Percentiles rank a stretch among this genome's conserved stretches.
phyloP scores from a whole-genome alignment of 2,329 filamentous ascomycete species.

The Mycosphaerella sp. region DNA sequence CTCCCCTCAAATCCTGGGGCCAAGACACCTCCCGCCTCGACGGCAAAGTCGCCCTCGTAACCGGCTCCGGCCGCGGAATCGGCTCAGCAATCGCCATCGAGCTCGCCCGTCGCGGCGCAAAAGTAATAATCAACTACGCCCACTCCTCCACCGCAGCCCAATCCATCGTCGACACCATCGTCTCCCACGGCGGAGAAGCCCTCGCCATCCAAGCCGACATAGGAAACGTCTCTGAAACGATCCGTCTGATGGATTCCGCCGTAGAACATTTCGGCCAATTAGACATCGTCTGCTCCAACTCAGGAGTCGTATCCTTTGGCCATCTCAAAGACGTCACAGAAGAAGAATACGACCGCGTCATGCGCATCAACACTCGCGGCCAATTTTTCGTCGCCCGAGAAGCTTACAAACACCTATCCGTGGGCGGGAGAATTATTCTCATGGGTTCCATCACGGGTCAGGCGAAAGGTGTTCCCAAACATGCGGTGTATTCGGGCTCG shows the following conservation, averaged over 20 bases:
- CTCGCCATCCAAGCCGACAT: slow-evolving; percentile 63
- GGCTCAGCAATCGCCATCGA: slow-evolving; percentile 61
- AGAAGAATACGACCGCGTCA: slow-evolving; percentile 53
- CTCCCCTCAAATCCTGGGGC: slow-evolving; percentile 28
- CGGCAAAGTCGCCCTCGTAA: slow-evolving; percentile 51
- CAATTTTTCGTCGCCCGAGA: slow-evolving; percentile 58
- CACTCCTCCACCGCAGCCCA: slow-evolving; percentile 59
- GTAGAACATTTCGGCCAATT: slow-evolving; percentile 59
- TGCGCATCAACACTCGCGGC: slow-evolving; percentile 56
- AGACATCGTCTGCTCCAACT: slow-evolving; percentile 65
- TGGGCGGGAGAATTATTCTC: slow-evolving; percentile 48
- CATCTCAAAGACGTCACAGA: slow-evolving; percentile 49
- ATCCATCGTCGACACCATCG: slow-evolving; percentile 59
- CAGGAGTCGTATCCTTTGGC: slow-evolving; percentile 51
- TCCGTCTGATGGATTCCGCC: slow-evolving; percentile 57
- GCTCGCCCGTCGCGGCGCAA: slow-evolving; percentile 58
- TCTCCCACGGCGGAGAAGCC: slow-evolving; percentile 56
- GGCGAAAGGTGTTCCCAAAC: slow-evolving; percentile 50
- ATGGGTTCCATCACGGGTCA: slow-evolving; percentile 53
- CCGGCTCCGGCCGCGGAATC: slow-evolving; percentile 56
- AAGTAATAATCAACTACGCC: slow-evolving; percentile 62
- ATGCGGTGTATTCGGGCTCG: slow-evolving; percentile 48
- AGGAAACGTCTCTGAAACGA: slow-evolving; percentile 56
- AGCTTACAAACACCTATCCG: slow-evolving; percentile 49
- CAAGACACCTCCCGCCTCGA: slow-evolving; percentile 47